phyloP scores from a whole-genome alignment of 164 flowering plant species.

The Chimonanthus salicifolius region DNA sequence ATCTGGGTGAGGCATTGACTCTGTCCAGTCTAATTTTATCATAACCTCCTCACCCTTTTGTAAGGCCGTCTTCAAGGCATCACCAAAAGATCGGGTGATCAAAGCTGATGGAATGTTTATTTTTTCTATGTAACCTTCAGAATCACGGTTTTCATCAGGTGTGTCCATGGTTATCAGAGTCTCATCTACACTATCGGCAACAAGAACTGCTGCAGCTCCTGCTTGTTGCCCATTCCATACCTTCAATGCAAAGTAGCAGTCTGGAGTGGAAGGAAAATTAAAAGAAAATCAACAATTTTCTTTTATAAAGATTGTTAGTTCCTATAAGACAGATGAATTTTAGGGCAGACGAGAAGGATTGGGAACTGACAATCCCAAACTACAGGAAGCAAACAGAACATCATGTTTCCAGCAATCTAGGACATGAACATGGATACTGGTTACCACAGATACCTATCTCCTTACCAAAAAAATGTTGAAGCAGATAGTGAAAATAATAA shows the following conservation, averaged over 20 bases:
- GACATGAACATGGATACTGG: not conserved
- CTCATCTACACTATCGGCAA: slow-evolving; percentile 71
- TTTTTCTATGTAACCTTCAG: slow-evolving; percentile 57
- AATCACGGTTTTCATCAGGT: slow-evolving; percentile 55
- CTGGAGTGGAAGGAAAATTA: slow-evolving; percentile 23
- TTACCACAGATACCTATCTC: no score
- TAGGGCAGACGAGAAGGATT: not conserved
- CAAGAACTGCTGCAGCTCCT: slow-evolving; percentile 92
- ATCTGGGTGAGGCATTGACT: slow-evolving; percentile 89
- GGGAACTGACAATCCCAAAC: not conserved
- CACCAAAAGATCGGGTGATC: slow-evolving; percentile 52
- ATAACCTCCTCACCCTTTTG: slow-evolving; percentile 42
- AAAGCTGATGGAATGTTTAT: slow-evolving; percentile 80
- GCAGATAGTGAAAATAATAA: not conserved
- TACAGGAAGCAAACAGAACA: not conserved
- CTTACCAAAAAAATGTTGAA: no score
- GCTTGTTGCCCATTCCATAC: slow-evolving; percentile 86
- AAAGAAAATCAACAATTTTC: slow-evolving; percentile 2
- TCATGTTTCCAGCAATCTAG: not conserved
- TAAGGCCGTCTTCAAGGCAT: slow-evolving; percentile 49
- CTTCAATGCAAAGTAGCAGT: slow-evolving; percentile 85
- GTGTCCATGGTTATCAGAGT: slow-evolving; percentile 91
- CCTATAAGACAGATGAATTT: no score
- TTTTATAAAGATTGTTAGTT: not conserved
- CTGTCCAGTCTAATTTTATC: slow-evolving; percentile 77